Evolutionary conservation across 2,329 filamentous ascomycete genomes (phyloP).

Genomic region (Hymenoscyphus linearis): DNA sequence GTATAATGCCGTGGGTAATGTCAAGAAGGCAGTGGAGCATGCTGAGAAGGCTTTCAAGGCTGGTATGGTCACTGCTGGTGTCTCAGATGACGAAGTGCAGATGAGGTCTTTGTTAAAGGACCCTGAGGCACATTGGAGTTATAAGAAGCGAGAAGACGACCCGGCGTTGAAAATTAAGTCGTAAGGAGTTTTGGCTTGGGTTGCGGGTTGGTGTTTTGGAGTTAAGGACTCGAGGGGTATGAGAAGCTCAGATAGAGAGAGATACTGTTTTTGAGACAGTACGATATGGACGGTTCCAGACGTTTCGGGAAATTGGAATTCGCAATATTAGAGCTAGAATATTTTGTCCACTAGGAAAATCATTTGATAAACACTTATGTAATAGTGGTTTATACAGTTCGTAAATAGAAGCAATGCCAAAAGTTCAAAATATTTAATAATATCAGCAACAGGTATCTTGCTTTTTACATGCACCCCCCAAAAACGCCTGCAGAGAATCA

Average conservation of each 20-base stretch:
- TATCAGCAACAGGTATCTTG: conserved; percentile 7
- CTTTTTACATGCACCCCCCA: background rate
- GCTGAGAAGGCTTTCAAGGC: conserved; percentile 30
- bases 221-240: background rate
- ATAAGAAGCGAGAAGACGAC: conserved; percentile 10
- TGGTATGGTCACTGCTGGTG: conserved; percentile 29
- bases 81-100: conserved; percentile 28
- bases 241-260: too few relatives aligned
- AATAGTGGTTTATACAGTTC: background rate
- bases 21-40: conserved; percentile 30
- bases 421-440: background rate
- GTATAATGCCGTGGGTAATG: conserved; percentile 35
- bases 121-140: conserved; percentile 31
- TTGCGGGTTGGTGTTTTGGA: background rate
- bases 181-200: background rate
- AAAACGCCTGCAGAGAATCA: conserved; percentile 1
- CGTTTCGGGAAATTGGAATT: too few relatives aligned
- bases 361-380: background rate
- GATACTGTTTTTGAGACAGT: too few relatives aligned
- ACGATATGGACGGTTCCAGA: too few relatives aligned
- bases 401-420: background rate
- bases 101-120: conserved; percentile 33
- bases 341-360: too few relatives aligned
- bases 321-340: too few relatives aligned
- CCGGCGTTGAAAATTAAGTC: too few relatives aligned